Base-by-base conservation (phyloP, 495 filamentous ascomycete species). In the Cladorrhinum samala region DNA sequence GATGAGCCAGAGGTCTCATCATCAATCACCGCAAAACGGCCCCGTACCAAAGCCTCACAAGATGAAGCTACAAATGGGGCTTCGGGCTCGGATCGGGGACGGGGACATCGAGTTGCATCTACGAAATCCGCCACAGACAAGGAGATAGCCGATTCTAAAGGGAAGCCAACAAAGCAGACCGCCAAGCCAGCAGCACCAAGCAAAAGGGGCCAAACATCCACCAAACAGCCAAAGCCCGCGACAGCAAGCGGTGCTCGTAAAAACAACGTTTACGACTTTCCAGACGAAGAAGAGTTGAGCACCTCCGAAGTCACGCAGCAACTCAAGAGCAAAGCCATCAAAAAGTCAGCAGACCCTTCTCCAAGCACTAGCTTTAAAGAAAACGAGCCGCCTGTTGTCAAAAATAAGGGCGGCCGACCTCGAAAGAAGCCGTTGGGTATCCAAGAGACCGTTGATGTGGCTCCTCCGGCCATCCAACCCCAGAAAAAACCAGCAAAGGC, bases 241-340 rank as follows among this genome's bases (percentile, higher is more conserved):
- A 11, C 30, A 19, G n/a, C 47, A 25, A 36, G 6, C n/a, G n/a
- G n/a, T n/a, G 41, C 19, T 14, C 30, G 44, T 30, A 44, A 38
- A 11, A 49, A 23, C 9, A 68, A 57, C 21, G 43, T 72, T 20
- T 75, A 75, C 56, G 70, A 74, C 11, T 61, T 73, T 4, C 71
- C 67, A 0, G 70, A 74, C 49, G 68, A 67, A 36, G 65, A 67
- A 41, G 72, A 75, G 41, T 30, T 67, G 23, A 48, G 6, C n/a
- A n/a, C 49, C 1, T 23, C 50, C 5, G 36, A 21, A 6, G 46
- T 48, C 0, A 42, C 39, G 14, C 18, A 37, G 11, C 49, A 19
- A 9, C 16, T 39, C 6, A 18, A 33, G 16, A 43, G 37, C 18
- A 33, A 38, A 53, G 9, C 37, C 14, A 59, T 16, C 21, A 14